phyloP scores from a whole-genome alignment of 148 eudicot species.

The Diospyros lotus region DNA sequence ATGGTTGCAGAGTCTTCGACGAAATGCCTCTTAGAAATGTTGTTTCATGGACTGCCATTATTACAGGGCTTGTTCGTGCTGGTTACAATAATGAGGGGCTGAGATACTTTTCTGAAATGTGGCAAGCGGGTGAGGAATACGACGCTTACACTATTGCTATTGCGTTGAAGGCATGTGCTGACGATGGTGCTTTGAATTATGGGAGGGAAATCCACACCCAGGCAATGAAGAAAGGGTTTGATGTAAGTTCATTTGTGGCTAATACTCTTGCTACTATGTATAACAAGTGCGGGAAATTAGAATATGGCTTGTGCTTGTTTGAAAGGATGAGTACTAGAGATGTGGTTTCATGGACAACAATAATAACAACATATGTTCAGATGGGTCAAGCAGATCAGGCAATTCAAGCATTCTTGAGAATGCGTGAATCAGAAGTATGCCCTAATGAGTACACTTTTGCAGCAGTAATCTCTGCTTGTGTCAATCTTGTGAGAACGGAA shows the following conservation, averaged over 20 bases:
- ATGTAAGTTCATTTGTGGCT: slow-evolving; percentile 48
- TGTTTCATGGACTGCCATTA: slow-evolving; percentile 86
- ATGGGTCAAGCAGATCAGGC: slow-evolving; percentile 55
- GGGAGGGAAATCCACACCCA: slow-evolving; percentile 80
- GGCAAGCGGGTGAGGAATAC: slow-evolving; percentile 41
- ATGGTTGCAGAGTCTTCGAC: slow-evolving; percentile 66
- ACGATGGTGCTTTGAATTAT: slow-evolving; percentile 37
- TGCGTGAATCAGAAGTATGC: slow-evolving; percentile 49
- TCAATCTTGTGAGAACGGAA: slow-evolving; percentile 35
- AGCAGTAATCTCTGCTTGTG: slow-evolving; percentile 62
- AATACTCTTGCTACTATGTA: slow-evolving; percentile 86
- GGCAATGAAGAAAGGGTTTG: slow-evolving; percentile 60
- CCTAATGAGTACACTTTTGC: slow-evolving; percentile 87
- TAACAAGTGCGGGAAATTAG: slow-evolving; percentile 72
- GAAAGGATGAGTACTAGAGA: slow-evolving; percentile 59
- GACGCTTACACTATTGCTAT: slow-evolving; percentile 72
- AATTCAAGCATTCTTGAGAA: slow-evolving; percentile 44
- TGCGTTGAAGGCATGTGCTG: slow-evolving; percentile 91
- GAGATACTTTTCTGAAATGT: slow-evolving; percentile 64
- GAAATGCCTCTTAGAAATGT: slow-evolving; percentile 87
- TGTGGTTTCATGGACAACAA: slow-evolving; percentile 86
- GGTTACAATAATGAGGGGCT: slow-evolving; percentile 59
- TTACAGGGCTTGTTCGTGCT: slow-evolving; percentile 72
- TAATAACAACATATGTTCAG: slow-evolving; percentile 65
- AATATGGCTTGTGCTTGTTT: slow-evolving; percentile 66